Conservation (phyloP, 345 rosid genomes). For the Rhizophora apiculata region DNA sequence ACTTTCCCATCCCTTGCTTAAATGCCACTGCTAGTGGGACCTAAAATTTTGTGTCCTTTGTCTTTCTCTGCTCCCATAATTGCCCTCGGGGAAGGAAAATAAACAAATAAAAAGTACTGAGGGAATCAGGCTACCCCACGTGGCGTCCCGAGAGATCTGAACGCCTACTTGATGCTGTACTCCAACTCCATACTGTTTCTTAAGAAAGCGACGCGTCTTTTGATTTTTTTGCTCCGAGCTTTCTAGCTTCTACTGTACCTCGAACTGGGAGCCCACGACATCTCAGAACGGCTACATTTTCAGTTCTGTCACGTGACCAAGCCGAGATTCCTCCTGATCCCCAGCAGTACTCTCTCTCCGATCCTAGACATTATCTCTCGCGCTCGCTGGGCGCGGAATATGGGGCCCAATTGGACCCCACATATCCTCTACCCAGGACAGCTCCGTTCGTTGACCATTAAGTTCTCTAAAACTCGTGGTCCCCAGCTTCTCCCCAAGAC, state of each 20-base stretch:
- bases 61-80: too few relatives aligned
- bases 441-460: constrained; percentile 30
- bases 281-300: constrained; percentile 40
- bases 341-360: too few relatives aligned
- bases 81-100: too few relatives aligned
- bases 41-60: constrained; percentile 5
- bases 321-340: not conserved
- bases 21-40: constrained; percentile 5
- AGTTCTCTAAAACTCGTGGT: not conserved
- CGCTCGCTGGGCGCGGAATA: constrained; percentile 33
- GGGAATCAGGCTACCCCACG: constrained; percentile 16
- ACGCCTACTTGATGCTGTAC: constrained; percentile 8
- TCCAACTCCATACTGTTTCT: not conserved
- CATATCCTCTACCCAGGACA: constrained; percentile 5
- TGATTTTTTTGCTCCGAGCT: not conserved
- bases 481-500: constrained; percentile 17
- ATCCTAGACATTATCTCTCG: not conserved
- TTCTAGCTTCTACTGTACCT: constrained; percentile 22
- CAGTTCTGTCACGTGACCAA: constrained; percentile 41
- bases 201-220: constrained; percentile 15
- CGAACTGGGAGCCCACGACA: constrained; percentile 25
- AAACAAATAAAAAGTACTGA: not conserved
- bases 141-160: constrained; percentile 20
- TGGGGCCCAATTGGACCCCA: constrained; percentile 21
- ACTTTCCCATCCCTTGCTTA: not conserved